Percentiles rank a stretch among this genome's conserved stretches.
Conservation (phyloP, 225 moss, liverwort and hornwort species). For the Pleurozium schreberi region DNA sequence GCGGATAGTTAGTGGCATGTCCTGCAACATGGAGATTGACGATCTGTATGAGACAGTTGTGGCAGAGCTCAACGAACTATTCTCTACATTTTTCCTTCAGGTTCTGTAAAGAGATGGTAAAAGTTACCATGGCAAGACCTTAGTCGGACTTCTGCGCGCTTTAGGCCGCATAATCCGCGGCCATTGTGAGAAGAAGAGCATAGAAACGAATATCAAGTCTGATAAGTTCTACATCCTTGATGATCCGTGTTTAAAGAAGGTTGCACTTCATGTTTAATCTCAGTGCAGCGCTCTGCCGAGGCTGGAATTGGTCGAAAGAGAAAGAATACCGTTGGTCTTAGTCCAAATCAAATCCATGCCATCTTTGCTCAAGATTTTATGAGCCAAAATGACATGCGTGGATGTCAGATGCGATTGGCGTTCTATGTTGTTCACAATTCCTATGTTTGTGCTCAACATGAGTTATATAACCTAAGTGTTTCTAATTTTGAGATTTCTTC, state of each 20-base stretch:
- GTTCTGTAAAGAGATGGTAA: background rate
- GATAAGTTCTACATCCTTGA: background rate
- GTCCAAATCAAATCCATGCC: background rate
- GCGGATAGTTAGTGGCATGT: background rate
- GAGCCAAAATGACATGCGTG: background rate
- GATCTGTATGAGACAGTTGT: background rate
- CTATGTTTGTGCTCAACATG: fast-evolving
- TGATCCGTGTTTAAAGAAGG: background rate
- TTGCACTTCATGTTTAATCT: background rate
- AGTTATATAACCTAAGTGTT: background rate
- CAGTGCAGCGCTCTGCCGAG: fast-evolving
- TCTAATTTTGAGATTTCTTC: background rate
- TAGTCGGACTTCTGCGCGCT: background rate
- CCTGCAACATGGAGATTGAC: background rate
- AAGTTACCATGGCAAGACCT: fast-evolving
- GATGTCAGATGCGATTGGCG: fast-evolving
- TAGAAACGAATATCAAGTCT: fast-evolving
- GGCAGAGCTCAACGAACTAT: background rate
- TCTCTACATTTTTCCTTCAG: background rate
- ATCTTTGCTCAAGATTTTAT: background rate
- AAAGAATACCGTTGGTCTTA: fast-evolving
- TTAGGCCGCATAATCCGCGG: fast-evolving
- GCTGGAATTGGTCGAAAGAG: background rate
- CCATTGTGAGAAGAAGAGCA: background rate
- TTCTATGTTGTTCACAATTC: background rate